Evolutionary conservation across 2,329 filamentous ascomycete genomes (phyloP).

Genomic region (Talaromyces verruculosus): DNA sequence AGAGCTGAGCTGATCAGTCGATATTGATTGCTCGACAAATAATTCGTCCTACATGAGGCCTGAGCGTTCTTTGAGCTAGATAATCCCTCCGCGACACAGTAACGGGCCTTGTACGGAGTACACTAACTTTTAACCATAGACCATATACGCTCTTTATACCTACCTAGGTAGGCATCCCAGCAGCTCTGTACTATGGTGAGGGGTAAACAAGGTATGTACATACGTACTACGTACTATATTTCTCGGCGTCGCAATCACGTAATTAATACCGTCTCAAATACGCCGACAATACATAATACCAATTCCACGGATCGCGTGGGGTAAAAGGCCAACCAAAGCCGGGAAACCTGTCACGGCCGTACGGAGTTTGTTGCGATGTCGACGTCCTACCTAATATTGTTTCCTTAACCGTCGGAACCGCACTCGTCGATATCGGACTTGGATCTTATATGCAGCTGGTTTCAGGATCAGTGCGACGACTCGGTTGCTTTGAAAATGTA

Average conservation of each 20-base stretch:
- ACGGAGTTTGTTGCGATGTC: neutral
- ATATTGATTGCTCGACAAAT: neutral
- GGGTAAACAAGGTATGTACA: neutral
- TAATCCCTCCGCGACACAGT: neutral
- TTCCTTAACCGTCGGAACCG: neutral
- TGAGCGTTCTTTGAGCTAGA: neutral
- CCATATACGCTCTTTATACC: neutral
- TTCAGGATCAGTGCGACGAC: slow-evolving; percentile 1
- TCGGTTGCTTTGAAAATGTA: neutral
- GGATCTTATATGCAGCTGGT: neutral
- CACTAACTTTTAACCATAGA: neutral
- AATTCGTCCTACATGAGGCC: neutral
- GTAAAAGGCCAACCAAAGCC: neutral
- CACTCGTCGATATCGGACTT: neutral
- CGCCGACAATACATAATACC: neutral
- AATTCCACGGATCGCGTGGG: slow-evolving; percentile 4
- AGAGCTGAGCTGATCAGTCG: neutral
- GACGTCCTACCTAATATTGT: neutral
- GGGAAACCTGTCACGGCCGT: neutral
- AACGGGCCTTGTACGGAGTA: neutral
- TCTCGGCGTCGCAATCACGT: neutral
- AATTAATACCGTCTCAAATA: neutral
- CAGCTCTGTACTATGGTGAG: neutral
- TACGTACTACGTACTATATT: neutral
- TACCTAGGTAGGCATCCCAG: neutral